Conservation (phyloP, 2,329 filamentous ascomycete species). For the Fusarium phyllophilum region DNA sequence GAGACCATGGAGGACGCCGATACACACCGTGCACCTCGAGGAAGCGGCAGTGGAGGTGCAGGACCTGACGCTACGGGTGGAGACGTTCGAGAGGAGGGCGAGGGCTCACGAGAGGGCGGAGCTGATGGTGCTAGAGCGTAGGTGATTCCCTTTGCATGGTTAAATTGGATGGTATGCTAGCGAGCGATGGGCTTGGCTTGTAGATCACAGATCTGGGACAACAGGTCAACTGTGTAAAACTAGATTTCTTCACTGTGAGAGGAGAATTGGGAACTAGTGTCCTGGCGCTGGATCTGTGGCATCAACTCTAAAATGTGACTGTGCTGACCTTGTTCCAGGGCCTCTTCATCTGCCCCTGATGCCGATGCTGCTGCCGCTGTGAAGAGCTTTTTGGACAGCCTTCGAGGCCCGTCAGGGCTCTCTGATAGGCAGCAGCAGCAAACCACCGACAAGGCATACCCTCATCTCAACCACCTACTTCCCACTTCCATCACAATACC, state of each 20-base stretch:
- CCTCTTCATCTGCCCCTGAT: constrained; percentile 69
- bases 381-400: constrained; percentile 87
- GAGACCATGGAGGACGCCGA: constrained; percentile 70
- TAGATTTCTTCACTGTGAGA: constrained; percentile 45
- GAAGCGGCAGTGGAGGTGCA: constrained; percentile 79
- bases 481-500: constrained; percentile 81
- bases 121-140: constrained; percentile 99
- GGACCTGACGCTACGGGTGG: constrained; percentile 89
- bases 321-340: constrained; percentile 65
- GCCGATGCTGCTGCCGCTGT: constrained; percentile 82
- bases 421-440: constrained; percentile 49
- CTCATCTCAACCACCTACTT: constrained; percentile 87
- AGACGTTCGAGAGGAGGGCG: constrained; percentile 90
- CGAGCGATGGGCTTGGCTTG: constrained; percentile 36
- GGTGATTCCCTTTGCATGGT: constrained; percentile 65
- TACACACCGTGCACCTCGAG: constrained; percentile 67
- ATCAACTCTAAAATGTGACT: constrained; percentile 38
- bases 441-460: constrained; percentile 71
- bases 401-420: constrained; percentile 67
- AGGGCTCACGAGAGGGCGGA: constrained; percentile 88
- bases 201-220: constrained; percentile 37
- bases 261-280: constrained; percentile 46
- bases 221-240: constrained; percentile 47
- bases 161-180: constrained; percentile 38
- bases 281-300: constrained; percentile 37